Base-by-base conservation (phyloP, 2,329 filamentous ascomycete genomes). In the Colletotrichum plurivorum region DNA sequence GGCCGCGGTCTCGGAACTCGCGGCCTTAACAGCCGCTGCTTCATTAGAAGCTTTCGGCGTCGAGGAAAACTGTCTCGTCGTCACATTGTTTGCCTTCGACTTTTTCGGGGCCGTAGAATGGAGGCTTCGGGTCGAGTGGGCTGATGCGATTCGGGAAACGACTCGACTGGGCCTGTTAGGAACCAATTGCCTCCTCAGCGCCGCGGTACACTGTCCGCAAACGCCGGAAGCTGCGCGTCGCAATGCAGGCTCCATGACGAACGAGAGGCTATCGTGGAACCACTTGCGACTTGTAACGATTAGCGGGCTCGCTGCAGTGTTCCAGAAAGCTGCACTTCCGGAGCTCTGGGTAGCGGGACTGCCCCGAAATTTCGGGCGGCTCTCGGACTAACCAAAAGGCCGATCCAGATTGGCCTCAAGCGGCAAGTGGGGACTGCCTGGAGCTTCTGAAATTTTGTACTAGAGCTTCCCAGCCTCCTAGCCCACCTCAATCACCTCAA, bases 41-140 rank as follows among this genome's bases (percentile, higher is more conserved):
- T 79, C 77, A 2, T 74, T 73, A 13, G 73, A 72, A 4, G 60
- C 58, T 7, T 69, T 73, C 1, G 76, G 31, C 45, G 74, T 76
- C 36, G 78, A 79, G 2, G 76, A 77, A 57, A 81, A 81, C 18
- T 75, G 72, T 54, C 79, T 74, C 15, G 72, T 64, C 36, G 61
- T 59, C 25, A 55, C 63, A 31, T 71, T 72, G 25, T 68, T 67
- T n/a, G 66, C 71, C 41, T 70, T 58, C 6, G 71, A 70, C 51
- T 39, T 71, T 20, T 41, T 43, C 36, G 69, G 55, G 8, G 68
- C 59, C 16, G 71, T 72, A 46, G 77, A 76, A 71, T 80, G 77
- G 56, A 78, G 68, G 63, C 70, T 73, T 58, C 76, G 75, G 70
- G 74, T 68, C 54, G 73, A 71, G 64, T 78, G 76, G 73, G 73